phyloP scores from a whole-genome alignment of 495 filamentous ascomycete genomes.

The Hyaloscypha bicolor region DNA sequence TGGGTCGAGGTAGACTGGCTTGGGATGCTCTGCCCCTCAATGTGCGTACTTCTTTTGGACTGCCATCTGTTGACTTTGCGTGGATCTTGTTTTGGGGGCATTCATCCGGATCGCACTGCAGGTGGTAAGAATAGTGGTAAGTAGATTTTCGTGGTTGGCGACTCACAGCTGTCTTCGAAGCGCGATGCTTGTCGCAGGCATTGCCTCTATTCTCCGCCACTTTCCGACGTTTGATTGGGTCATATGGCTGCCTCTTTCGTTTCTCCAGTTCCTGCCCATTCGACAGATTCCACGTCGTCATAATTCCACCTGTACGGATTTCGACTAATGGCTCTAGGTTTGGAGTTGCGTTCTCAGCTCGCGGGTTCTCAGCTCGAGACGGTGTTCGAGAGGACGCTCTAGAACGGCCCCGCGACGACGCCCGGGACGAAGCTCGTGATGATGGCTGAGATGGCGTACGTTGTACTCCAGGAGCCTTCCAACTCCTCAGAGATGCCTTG shows the following conservation, averaged over 20 bases:
- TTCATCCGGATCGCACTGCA: slow-evolving; percentile 18
- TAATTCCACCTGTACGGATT: slow-evolving; percentile 6
- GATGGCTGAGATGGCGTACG: slow-evolving; percentile 7
- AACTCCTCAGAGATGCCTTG: slow-evolving; percentile 16
- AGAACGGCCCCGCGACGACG: slow-evolving; percentile 9
- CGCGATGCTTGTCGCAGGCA: slow-evolving; percentile 26
- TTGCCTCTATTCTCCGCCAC: slow-evolving; percentile 27
- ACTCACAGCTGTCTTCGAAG: slow-evolving; percentile 25
- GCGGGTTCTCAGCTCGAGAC: neutral
- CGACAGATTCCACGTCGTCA: slow-evolving; percentile 21
- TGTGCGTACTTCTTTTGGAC: neutral
- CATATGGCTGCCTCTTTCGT: slow-evolving; percentile 25
- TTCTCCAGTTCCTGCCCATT: slow-evolving; percentile 22
- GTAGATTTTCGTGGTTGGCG: neutral
- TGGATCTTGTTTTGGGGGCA: slow-evolving; percentile 27
- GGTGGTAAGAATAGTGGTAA: neutral
- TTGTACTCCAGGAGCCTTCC: neutral
- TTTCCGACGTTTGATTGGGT: slow-evolving; percentile 24
- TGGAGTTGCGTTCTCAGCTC: neutral
- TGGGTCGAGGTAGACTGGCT: neutral
- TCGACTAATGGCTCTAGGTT: neutral
- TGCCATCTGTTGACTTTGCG: neutral
- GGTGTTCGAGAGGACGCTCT: slow-evolving; percentile 7
- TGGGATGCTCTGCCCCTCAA: neutral
- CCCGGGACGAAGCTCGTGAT: slow-evolving; percentile 12